These are phyloP conservation scores for Ganoderma lucidum DNA, from an alignment of 1,284 basidiomycete species.

Conservation along the genomic window DNA sequence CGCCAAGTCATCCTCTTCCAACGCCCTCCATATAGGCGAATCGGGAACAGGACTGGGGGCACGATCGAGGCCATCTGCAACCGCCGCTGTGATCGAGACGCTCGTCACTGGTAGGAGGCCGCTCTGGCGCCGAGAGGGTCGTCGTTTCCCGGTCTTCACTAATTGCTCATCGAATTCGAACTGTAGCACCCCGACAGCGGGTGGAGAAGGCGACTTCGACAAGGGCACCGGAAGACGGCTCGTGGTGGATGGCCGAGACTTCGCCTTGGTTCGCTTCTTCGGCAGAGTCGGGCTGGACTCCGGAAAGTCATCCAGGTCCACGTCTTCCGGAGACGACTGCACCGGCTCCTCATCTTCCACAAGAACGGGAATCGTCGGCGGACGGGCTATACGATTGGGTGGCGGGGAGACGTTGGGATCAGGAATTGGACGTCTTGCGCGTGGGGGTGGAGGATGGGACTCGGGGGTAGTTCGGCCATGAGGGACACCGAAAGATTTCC, in stretches of 20 bases:
- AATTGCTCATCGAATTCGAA: slow-evolving; percentile 43
- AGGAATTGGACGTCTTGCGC: slow-evolving; percentile 50
- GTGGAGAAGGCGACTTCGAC: slow-evolving; percentile 45
- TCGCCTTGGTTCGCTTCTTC: slow-evolving; percentile 42
- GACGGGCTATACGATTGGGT: slow-evolving; percentile 64
- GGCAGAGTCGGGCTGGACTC: slow-evolving; percentile 46
- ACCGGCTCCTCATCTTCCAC: slow-evolving; percentile 69
- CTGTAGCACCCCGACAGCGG: slow-evolving; percentile 35
- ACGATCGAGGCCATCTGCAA: slow-evolving; percentile 44
- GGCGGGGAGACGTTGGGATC: slow-evolving; percentile 57
- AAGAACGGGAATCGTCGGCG: slow-evolving; percentile 72
- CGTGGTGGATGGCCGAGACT: slow-evolving; percentile 42
- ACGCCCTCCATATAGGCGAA: slow-evolving; percentile 64
- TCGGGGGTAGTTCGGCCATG: slow-evolving; percentile 45
- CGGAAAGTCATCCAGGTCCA: slow-evolving; percentile 49
- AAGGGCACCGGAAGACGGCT: slow-evolving; percentile 54
- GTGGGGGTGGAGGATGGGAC: slow-evolving; percentile 54
- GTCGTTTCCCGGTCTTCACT: slow-evolving; percentile 52
- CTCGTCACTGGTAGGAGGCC: slow-evolving; percentile 56
- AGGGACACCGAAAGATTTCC: slow-evolving; percentile 63
- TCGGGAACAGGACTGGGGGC: slow-evolving; percentile 72
- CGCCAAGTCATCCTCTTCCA: slow-evolving; percentile 63
- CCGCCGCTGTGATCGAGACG: slow-evolving; percentile 40
- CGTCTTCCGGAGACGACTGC: slow-evolving; percentile 43
- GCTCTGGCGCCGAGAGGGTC: slow-evolving; percentile 68